Base-by-base conservation (phyloP, 768 basidiomycete species). In the Suillus placidus region DNA sequence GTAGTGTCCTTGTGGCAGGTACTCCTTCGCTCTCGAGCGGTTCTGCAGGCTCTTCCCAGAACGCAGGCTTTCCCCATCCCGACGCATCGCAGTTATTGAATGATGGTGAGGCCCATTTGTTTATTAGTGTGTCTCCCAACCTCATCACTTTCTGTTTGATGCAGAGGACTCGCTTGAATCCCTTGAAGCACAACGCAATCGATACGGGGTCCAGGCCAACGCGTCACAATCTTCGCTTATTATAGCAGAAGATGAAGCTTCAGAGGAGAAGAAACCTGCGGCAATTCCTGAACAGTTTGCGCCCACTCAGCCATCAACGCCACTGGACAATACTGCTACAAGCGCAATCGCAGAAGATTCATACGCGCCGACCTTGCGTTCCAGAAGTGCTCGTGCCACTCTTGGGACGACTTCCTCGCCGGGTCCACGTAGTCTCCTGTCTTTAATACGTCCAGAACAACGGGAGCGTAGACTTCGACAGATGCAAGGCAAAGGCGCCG, bases 11-110 rank as follows among this genome's bases (percentile, higher is more conserved):
- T n/a, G 87, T 87, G 2, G 84, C 77, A 57, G 77, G 83, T 43
- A 89, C 88, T 55, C 88, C 88, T 20, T 77, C 74, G 13, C 69
- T 79, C 60, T 84, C 84, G 0, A 79, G 73, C 38, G 76, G 77
- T 60, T 74, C 69, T 57, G 66, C 64, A 18, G 66, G 57, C 38
- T 34, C 61, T 8, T 68, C 72, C 30, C 42, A 63, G 35, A 23
- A 43, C 49, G 81, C 82, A 6, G 81, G 81, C 62, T 76, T 55
- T 8, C 60, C 77, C 8, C 73, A 60, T 23, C 58, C 58, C 40
- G 58, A 60, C 7, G 58, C 58, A 30, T 60, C 58, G 18, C 58
- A 60, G 58, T 13, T 60, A 26, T 32, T 60, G 40, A 60, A 60
- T 18, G 58, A 60, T 32, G 58, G 58, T 42, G 30, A 42, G 58